These are phyloP conservation scores for Zychaea mexicana DNA, from an alignment of 371 early-diverging fungal genomes.

Conservation along the genomic window DNA sequence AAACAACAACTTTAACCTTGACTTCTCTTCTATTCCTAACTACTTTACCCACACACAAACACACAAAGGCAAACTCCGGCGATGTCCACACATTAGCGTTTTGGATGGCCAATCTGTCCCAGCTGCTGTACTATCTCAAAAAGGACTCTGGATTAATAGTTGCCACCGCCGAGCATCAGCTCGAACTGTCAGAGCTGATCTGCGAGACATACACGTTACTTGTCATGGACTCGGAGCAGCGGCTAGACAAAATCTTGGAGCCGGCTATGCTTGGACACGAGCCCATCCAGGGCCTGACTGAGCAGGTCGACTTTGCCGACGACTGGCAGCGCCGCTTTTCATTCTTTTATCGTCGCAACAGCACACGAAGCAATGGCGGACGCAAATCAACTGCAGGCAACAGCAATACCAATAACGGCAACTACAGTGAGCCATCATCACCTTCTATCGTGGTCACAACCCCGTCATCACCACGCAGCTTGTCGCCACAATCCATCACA, in stretches of 20 bases:
- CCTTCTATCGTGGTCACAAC: neutral
- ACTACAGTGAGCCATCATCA: constrained; percentile 2
- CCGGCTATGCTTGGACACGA: constrained; percentile 76
- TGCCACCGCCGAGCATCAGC: constrained; percentile 67
- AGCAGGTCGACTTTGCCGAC: constrained; percentile 67
- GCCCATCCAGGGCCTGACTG: constrained; percentile 65
- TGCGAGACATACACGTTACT: constrained; percentile 74
- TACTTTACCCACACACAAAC: too few species aligned
- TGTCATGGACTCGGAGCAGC: constrained; percentile 60
- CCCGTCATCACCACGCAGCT: constrained; percentile 7
- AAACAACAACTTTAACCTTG: neutral
- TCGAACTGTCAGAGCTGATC: constrained; percentile 71
- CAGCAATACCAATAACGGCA: neutral
- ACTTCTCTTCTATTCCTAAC: neutral
- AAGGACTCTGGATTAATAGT: constrained; percentile 74
- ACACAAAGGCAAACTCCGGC: constrained; percentile 25
- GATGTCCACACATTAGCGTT: constrained; percentile 61
- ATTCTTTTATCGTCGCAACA: constrained; percentile 36
- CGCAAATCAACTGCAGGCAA: neutral
- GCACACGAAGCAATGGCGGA: constrained; percentile 8
- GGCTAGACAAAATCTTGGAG: constrained; percentile 68
- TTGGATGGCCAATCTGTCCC: constrained; percentile 86
- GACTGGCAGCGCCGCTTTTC: constrained; percentile 44
- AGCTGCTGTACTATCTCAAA: constrained; percentile 81
- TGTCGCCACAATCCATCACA: constrained; percentile 67